Percentiles rank a stretch among this genome's conserved stretches.
Conservation (phyloP, 1,284 basidiomycete genomes). For the Sphaerobolus stellatus region DNA sequence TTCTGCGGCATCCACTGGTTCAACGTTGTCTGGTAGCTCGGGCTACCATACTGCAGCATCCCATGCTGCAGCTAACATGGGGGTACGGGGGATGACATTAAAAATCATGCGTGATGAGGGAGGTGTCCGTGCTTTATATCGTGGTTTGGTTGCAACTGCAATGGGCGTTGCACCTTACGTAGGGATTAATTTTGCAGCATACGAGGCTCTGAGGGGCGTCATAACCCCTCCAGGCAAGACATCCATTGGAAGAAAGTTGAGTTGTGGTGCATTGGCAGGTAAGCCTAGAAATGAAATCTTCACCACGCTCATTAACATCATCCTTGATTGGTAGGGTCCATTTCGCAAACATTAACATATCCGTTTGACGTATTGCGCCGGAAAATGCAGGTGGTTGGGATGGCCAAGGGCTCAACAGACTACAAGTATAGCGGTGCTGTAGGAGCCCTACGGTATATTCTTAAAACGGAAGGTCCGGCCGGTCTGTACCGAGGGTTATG, state of each 20-base stretch:
- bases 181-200: conserved; percentile 80
- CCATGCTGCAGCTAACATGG: conserved; percentile 49
- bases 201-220: conserved; percentile 68
- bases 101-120: conserved; percentile 92
- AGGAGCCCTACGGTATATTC: conserved; percentile 70
- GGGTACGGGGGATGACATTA: conserved; percentile 85
- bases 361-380: conserved; percentile 93
- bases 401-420: conserved; percentile 61
- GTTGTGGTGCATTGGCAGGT: conserved; percentile 78
- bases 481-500: conserved; percentile 87
- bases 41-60: conserved; percentile 51
- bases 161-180: conserved; percentile 94
- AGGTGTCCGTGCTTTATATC: conserved; percentile 82
- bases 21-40: conserved; percentile 35
- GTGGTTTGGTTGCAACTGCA: conserved; percentile 85
- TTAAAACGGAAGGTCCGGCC: conserved; percentile 69
- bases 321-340: conserved; percentile 54
- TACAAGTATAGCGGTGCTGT: conserved; percentile 76
- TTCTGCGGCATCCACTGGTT: conserved; percentile 21
- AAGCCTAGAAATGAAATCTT: conserved; percentile 23
- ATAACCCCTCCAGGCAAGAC: conserved; percentile 77
- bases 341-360: conserved; percentile 93
- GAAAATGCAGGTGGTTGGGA: conserved; percentile 94
- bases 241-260: conserved; percentile 60
- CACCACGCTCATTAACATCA: not conserved